Base-by-base conservation (phyloP, 805 yeast genomes). In the Metschnikowia continentalis region DNA sequence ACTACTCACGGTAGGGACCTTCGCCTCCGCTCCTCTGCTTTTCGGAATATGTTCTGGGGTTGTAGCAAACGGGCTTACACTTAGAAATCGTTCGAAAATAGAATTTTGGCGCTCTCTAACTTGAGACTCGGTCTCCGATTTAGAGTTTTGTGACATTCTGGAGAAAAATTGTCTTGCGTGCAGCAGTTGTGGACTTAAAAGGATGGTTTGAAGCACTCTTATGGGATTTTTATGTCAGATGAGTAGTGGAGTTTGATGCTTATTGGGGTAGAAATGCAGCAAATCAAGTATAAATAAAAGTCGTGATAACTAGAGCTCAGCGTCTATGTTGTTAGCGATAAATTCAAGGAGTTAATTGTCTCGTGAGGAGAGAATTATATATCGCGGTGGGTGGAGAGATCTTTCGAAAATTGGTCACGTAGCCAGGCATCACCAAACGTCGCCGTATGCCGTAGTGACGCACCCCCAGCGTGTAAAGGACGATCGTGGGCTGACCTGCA, bases 81-180 rank as follows among this genome's bases (percentile, higher is more conserved):
- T 42, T 35, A 50, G 39, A 15, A 49, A 50, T 23, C 53, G 44
- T 38, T 50, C 53, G 35, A 50, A 50, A 6, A 50, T 50, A 8
- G 41, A 44, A 13, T 44, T 44, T 35, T 36, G 47, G 17, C 47
- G 32, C 38, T 44, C 47, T 22, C 23, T 44, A 10, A 19, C 23
- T 44, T 23, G 26, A 5, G 38, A 32, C 6, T 32, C n/a, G n/a
- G 19, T 20, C 13, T 22, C 30, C 11, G 14, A 6, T 33, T 19
- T 37, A 15, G 46, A 20, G 14, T 32, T 42, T n/a, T 15, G 46
- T n/a, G 46, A n/a, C 46, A 42, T 42, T 33, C 10, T 20, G n/a
- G 46, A 13, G 15, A 11, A 32, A 3, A 13, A 19, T 8, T 42
- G n/a, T n/a, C 3, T 32, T 22, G 4, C 5, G 23, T 23, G 11